Evolutionary conservation across 306 rosid species (phyloP), one percentile per base, ranked within the genome.

Genomic region (Arachis hypogaea): DNA sequence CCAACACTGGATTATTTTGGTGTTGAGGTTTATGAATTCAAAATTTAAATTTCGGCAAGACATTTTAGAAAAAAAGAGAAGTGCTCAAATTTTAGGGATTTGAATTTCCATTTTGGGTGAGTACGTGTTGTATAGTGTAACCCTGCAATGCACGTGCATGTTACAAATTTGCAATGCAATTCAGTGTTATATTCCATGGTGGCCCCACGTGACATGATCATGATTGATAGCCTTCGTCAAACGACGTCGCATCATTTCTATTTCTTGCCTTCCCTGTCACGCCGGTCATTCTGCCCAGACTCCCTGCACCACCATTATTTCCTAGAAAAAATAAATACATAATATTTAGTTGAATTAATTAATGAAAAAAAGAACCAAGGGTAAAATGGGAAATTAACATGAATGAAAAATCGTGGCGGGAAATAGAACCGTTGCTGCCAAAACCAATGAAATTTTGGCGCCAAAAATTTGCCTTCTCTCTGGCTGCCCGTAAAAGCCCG

Each of bases 371-470:
- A 47, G 77, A 2, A 45, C 2, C 14, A 81, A 55, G 90, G 91
- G 36, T 2, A 87, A 10, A 79, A 59, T 18, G 14, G 86, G 61
- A 71, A 78, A 47, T 41, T 7, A 11, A 0, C 0, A 3, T 1
- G 5, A 5, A 0, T 33, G 38, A 29, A 71, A 79, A 7, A 8
- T 22, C 5, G 73, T 64, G 87, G 99, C 97, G 99, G 99, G 97
- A 92, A 88, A 76, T 64, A 83, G 97, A 92, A 95, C 97, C 99
- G 99, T 94, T 94, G 97, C 56, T 47, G 18, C 74, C 82, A 29
- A 73, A 85, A 80, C 9, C 68, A 54, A 81, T 65, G 59, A 69
- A 68, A 78, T 16, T 81, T 86, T 83, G 81, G 90, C 87, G 90
- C 90, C 82, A 83, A 83, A 82, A 82, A 66, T 5, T 4, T 1